phyloP scores from a whole-genome alignment of 2,329 filamentous ascomycete species.

The Blastomyces emzantsi region DNA sequence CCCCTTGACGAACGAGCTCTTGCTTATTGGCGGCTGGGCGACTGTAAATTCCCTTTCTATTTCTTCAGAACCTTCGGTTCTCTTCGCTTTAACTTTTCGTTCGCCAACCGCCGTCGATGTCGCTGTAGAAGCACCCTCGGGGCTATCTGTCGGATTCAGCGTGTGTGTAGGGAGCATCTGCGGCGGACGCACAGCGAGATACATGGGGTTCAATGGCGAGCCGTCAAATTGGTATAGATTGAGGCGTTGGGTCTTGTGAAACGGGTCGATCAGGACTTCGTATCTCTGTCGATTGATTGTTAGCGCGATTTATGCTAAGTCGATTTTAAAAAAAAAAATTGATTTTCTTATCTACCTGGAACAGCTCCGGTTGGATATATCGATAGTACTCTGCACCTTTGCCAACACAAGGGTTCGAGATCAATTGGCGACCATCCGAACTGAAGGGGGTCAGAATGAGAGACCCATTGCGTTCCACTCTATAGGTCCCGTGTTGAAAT shows the following conservation, averaged over 20 bases:
- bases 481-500: slow-evolving; percentile 62
- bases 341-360: slow-evolving; percentile 40
- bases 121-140: slow-evolving; percentile 24
- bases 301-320: not conserved
- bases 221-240: slow-evolving; percentile 58
- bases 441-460: slow-evolving; percentile 52
- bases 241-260: slow-evolving; percentile 53
- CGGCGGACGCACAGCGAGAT: slow-evolving; percentile 53
- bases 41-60: slow-evolving; percentile 11
- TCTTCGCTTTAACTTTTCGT: slow-evolving; percentile 27
- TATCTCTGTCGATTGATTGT: slow-evolving; percentile 27
- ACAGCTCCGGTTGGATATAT: slow-evolving; percentile 56
- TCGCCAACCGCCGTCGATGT: not conserved
- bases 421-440: slow-evolving; percentile 58
- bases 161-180: slow-evolving; percentile 62
- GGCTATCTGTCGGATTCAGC: slow-evolving; percentile 46
- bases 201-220: slow-evolving; percentile 58
- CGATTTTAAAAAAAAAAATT: too few relatives aligned
- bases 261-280: slow-evolving; percentile 46
- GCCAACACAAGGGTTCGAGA: slow-evolving; percentile 55
- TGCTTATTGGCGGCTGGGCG: slow-evolving; percentile 18
- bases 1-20: slow-evolving; percentile 23
- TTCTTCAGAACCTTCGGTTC: slow-evolving; percentile 15
- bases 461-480: slow-evolving; percentile 48
- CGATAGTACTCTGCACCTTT: slow-evolving; percentile 51